Evolutionary conservation across 805 yeast species (phyloP).

Genomic region (Grigorovia humatica): DNA sequence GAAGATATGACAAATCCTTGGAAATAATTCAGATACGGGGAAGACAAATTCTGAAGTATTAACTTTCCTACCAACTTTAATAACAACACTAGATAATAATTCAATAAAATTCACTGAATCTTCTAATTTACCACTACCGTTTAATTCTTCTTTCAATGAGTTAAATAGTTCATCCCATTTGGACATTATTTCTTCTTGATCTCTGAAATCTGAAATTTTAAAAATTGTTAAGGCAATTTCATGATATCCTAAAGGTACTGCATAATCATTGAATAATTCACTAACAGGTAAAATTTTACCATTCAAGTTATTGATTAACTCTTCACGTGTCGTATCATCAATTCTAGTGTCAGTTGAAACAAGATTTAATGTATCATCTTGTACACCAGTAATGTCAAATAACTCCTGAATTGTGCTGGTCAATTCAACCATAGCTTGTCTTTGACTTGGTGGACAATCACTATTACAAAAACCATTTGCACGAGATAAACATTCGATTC

Average conservation of each 20-base stretch:
- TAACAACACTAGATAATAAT: constrained; percentile 30
- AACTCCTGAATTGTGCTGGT: constrained; percentile 64
- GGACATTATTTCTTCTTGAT: constrained; percentile 67
- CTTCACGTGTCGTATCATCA: constrained; percentile 36
- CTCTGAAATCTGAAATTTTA: constrained; percentile 77
- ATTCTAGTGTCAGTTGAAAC: constrained; percentile 42
- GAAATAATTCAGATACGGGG: constrained; percentile 63
- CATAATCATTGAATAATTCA: constrained; percentile 74
- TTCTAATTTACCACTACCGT: constrained; percentile 22
- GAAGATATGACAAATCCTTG: constrained; percentile 50
- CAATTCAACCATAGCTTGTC: constrained; percentile 67
- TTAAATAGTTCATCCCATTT: constrained; percentile 72
- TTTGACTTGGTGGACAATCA: constrained; percentile 61
- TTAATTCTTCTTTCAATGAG: constrained; percentile 30
- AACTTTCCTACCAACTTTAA: constrained; percentile 51
- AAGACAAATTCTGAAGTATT: constrained; percentile 66
- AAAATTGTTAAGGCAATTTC: constrained; percentile 71
- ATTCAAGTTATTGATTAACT: constrained; percentile 46
- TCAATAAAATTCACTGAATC: constrained; percentile 28
- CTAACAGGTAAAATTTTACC: constrained; percentile 58
- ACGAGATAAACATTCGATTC: constrained; percentile 82
- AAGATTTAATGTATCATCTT: constrained; percentile 39
- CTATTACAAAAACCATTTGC: constrained; percentile 91
- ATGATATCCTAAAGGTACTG: constrained; percentile 80
- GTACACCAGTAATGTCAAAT: constrained; percentile 78